Base-by-base conservation (phyloP, 2,329 filamentous ascomycete species). In the Penicillium sp. region DNA sequence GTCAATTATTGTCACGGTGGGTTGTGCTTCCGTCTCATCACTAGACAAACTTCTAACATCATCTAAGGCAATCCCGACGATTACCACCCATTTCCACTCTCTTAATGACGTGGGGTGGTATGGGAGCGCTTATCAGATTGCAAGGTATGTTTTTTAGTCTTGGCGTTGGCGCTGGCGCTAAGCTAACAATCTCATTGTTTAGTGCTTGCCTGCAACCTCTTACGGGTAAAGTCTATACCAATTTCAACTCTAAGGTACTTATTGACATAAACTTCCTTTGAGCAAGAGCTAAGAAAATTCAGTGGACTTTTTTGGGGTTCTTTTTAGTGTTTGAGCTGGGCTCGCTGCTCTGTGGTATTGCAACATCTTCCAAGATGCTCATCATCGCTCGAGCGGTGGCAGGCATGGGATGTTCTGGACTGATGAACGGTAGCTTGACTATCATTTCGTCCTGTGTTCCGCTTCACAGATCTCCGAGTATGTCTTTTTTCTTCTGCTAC, bases 181-280 rank as follows among this genome's bases (percentile, higher is more conserved):
- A 46, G 58, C 27, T 56, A 44, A 63, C 49, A 14, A 49, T 57
- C 4, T 2, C 51, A 44, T 53, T 21, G 5, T 24, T 33, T 48
- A 83, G 80, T 56, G 76, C 79, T 44, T 76, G 80, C 13, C 65
- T 84, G 3, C 81, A 83, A 54, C 81, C 81, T 1, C 71, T 84
- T 16, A 76, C 79, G 0, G 83, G 82, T 1, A 84, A 80, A 63
- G 55, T 85, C 1, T 85, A 83, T 58, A 77, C 68, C 2, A 68
- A 76, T 27, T 77, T 79, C 48, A 73, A 60, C 16, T 62, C 68
- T 13, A 74, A 75, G 65, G 72, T 73, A 57, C 42, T 14, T 27
- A 14, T 27, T 4, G 11, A 44, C 13, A 33, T 19, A 16, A 14
- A 14, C 14, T 11, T 22, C 4, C 4, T 26, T 21, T 8, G 2